Evolutionary conservation across 75 land plant genomes (phyloP), one percentile per base, ranked within the genome.

Genomic region (Picea glauca): DNA sequence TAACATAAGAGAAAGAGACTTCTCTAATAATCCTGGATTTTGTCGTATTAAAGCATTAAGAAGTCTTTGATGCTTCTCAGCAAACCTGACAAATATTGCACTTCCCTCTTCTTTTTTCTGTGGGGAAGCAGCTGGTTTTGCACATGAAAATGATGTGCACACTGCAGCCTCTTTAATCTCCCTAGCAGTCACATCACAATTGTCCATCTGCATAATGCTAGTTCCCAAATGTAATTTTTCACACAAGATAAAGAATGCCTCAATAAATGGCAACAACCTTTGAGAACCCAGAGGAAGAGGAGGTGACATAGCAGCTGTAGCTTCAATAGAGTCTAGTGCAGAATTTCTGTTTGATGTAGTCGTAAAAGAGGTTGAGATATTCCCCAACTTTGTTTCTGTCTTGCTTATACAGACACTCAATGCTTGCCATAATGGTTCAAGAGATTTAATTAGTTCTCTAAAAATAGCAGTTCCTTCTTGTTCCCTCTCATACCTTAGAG

Each of bases 11-110:
- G 86, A 79, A 35, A 86, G 77, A 18, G 85, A 86, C 73, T 83
- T 83, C 81, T 86, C 87, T 76, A 86, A 75, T 60, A 86, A 77
- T 15, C 75, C 78, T 35, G 87, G 82, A 79, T 86, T 86, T 78
- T 86, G 87, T 30, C 85, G 87, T 43, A 86, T 62, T 66, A 86
- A 86, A 30, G 87, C 85, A 82, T 86, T 86, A 58, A 86, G 59
- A 73, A 86, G 46, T 57, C 86, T 74, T 31, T 85, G 78, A 84
- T 86, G 87, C 81, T 77, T 86, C 77, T 86, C 87, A 33, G 87
- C 87, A 83, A 86, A 86, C 68, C 78, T 74, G 30, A 80, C 59
- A 76, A 86, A 86, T 30, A 79, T 79, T 75, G 83, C 50, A 17
- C 68, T 78, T 11, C 78, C 72, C 58, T 79, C 81, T 23, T 56